Base-by-base conservation (phyloP, 2,329 filamentous ascomycete genomes). In the Diaporthe velutina region DNA sequence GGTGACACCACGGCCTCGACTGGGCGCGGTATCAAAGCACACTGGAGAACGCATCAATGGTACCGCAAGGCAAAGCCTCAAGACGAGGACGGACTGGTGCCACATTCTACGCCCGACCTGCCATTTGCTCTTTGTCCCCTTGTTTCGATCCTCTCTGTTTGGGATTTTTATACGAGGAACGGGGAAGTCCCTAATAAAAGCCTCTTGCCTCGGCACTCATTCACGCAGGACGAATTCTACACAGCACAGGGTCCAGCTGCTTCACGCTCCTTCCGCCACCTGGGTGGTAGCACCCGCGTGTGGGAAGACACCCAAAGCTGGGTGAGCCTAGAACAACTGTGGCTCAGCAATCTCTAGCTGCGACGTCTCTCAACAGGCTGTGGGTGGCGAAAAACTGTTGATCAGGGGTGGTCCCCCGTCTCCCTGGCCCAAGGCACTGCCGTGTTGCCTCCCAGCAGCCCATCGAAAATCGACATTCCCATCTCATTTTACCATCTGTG, bases 291-390 rank as follows among this genome's bases (percentile, higher is more conserved):
- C 70, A 54, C 57, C 38, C 67, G 55, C 33, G 38, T 30, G 25
- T 40, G 38, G 54, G 45, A 70, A 30, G 25, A 71, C 40, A 48
- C 30, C 30, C 42, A 35, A 54, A 66, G 35, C 45, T 57, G 60
- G 60, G 66, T 42, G 58, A 68, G 77, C 74, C 77, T 76, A 77
- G 77, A 78, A 76, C 74, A 76, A 78, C 28, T 78, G 77, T 78
- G 77, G 77, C 77, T 78, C 76, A 76, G 75, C 64, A 54, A 68
- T 19, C 15, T 68, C 64, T 73, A 57, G 61, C 67, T 61, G 70
- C 64, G 54, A 73, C 22, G 57, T 66, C 70, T 30, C 72, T 52
- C 70, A 70, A 54, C 35, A 30, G 38, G 55, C 38, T 7, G 60
- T 55, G 38, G 67, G 75, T 76, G 75, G 75, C 75, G 71, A 76